A percentile compares a stretch with the other conserved stretches of the same genome.
Evolutionary conservation across 345 rosid species (phyloP).

Genomic region (Syzygium grande): DNA sequence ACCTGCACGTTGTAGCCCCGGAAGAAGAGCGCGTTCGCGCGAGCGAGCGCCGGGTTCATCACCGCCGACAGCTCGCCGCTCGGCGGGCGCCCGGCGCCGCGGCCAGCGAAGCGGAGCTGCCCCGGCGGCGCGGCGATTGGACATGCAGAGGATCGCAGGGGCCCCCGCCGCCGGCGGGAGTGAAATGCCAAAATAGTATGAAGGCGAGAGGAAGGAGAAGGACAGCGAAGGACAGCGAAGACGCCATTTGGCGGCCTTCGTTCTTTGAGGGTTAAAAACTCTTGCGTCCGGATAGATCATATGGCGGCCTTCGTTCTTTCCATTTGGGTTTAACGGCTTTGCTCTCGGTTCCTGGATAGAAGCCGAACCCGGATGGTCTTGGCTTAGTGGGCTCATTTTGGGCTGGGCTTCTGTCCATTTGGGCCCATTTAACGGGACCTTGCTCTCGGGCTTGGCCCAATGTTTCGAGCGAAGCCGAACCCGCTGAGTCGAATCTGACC

Average conservation of each 20-base stretch:
- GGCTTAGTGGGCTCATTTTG: not conserved
- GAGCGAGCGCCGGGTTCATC: slow-evolving; percentile 19
- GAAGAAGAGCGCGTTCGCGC: slow-evolving; percentile 18
- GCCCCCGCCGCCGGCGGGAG: slow-evolving; percentile 7
- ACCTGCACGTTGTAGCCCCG: slow-evolving; percentile 19
- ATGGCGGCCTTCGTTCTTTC: too few species aligned
- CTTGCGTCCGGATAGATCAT: too few species aligned
- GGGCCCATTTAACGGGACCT: not conserved
- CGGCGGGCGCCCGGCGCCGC: slow-evolving; percentile 16
- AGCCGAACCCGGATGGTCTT: not conserved
- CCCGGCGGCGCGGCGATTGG: slow-evolving; percentile 2
- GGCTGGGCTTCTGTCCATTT: not conserved
- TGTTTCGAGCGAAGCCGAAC: not conserved
- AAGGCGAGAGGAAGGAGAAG: slow-evolving; percentile 52
- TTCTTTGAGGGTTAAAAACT: not conserved
- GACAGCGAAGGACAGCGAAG: slow-evolving; percentile 56
- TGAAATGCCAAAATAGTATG: too few species aligned
- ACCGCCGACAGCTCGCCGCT: slow-evolving; percentile 1
- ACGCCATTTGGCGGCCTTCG: slow-evolving; percentile 32
- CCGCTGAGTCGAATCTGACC: not conserved
- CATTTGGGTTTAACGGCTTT: too few species aligned
- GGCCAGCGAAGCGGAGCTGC: slow-evolving; percentile 10
- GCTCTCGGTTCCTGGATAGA: not conserved
- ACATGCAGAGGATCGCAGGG: slow-evolving; percentile 7
- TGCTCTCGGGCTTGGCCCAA: not conserved